Percentiles rank a stretch among this genome's conserved stretches.
phyloP scores from a whole-genome alignment of 2,329 filamentous ascomycete genomes.

The Diaporthe sp. region DNA sequence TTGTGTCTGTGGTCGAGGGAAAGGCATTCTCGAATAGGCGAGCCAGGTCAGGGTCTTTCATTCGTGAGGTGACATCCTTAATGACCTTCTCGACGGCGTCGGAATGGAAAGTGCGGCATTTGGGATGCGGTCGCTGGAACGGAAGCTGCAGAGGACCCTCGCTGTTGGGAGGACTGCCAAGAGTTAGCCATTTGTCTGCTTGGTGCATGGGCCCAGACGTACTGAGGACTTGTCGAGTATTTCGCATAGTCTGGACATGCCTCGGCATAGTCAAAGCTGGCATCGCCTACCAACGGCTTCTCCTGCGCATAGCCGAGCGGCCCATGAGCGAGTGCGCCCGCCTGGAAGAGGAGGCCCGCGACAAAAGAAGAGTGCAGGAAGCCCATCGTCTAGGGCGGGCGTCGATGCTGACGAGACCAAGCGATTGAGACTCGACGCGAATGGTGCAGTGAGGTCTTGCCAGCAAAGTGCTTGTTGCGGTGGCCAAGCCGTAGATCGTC shows the following conservation, averaged over 20 bases:
- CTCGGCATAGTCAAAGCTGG: slow-evolving; percentile 47
- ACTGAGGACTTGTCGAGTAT: slow-evolving; percentile 73
- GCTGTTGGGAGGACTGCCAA: slow-evolving; percentile 79
- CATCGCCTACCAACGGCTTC: slow-evolving; percentile 50
- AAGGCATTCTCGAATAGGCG: slow-evolving; percentile 96
- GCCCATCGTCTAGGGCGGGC: slow-evolving; percentile 14
- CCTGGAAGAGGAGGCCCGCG: slow-evolving; percentile 13
- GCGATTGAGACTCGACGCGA: not conserved
- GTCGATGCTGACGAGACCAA: slow-evolving; percentile 3
- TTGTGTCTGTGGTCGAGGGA: slow-evolving; percentile 92
- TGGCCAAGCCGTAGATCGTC: not conserved
- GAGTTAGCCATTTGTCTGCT: slow-evolving; percentile 39
- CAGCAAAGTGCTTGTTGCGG: not conserved
- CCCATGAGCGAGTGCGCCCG: slow-evolving; percentile 22
- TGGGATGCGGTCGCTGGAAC: slow-evolving; percentile 84
- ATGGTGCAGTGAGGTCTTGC: not conserved
- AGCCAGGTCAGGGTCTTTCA: slow-evolving; percentile 89
- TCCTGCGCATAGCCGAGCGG: slow-evolving; percentile 44
- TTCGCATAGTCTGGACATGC: slow-evolving; percentile 76
- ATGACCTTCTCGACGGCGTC: slow-evolving; percentile 91
- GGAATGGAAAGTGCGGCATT: slow-evolving; percentile 92
- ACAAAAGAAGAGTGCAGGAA: slow-evolving; percentile 14
- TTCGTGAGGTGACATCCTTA: slow-evolving; percentile 80
- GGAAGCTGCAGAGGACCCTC: slow-evolving; percentile 84
- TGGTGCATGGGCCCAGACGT: slow-evolving; percentile 50